These are phyloP conservation scores for Astrothelium macrocarpum DNA, from an alignment of 495 filamentous ascomycete genomes.

Conservation along the genomic window DNA sequence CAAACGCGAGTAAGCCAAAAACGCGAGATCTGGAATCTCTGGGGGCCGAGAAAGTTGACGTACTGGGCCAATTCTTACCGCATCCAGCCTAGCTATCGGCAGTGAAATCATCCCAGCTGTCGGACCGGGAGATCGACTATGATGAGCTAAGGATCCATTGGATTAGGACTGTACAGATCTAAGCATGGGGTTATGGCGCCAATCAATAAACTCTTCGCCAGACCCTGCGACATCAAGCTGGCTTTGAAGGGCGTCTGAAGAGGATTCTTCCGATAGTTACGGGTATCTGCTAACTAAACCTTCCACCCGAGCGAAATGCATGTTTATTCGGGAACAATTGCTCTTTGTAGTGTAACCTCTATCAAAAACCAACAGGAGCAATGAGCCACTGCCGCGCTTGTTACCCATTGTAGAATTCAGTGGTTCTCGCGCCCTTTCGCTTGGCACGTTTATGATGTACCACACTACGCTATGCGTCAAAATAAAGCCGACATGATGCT, in stretches of 20 bases:
- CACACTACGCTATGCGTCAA: too few relatives aligned
- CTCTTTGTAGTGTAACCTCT: neutral
- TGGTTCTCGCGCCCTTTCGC: too few relatives aligned
- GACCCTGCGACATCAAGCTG: neutral
- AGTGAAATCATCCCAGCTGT: neutral
- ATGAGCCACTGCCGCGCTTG: neutral
- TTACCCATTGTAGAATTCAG: too few relatives aligned
- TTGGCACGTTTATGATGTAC: too few relatives aligned
- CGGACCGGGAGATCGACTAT: neutral
- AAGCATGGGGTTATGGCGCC: neutral
- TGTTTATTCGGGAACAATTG: neutral
- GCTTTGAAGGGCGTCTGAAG: neutral
- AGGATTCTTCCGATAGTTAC: neutral
- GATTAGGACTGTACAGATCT: neutral
- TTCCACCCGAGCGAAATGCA: neutral
- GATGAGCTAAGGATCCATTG: neutral
- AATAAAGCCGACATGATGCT: too few relatives aligned
- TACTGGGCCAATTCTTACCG: neutral
- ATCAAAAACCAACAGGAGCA: neutral
- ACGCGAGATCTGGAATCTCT: neutral
- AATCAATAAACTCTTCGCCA: neutral
- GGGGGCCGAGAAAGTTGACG: neutral
- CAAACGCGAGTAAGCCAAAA: too few relatives aligned
- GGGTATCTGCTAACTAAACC: neutral
- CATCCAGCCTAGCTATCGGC: neutral